Evolutionary conservation across 2,329 filamentous ascomycete species (phyloP).

Genomic region (Ascosphaera pollenicola): DNA sequence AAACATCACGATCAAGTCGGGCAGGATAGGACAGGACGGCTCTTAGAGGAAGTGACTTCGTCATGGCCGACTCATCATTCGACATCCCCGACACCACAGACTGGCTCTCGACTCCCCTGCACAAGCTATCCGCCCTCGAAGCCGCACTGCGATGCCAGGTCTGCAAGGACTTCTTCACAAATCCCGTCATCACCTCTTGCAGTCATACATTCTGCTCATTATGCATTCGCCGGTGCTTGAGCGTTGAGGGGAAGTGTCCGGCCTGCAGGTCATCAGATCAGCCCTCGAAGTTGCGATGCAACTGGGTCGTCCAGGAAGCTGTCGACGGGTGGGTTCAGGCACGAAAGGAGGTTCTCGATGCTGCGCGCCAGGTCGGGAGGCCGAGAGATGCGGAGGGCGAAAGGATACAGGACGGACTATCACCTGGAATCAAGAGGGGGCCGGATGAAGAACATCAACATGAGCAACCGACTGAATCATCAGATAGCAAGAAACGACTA

Average conservation of each 20-base stretch:
- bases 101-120: conserved; percentile 26
- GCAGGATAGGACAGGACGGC: too few species aligned
- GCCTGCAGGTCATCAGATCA: conserved; percentile 60
- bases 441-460: too few species aligned
- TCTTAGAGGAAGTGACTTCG: not conserved
- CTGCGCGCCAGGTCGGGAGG: conserved; percentile 29
- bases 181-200: conserved; percentile 87
- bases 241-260: conserved; percentile 68
- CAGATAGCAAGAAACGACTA: not conserved
- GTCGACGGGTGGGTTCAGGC: conserved; percentile 55
- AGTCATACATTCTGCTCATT: conserved; percentile 92
- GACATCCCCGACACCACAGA: conserved; percentile 22
- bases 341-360: conserved; percentile 37
- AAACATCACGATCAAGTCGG: too few species aligned
- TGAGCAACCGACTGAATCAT: not conserved
- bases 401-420: not conserved
- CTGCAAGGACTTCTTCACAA: conserved; percentile 93
- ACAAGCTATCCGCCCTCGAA: conserved; percentile 36
- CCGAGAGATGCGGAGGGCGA: not conserved
- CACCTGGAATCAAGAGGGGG: not conserved
- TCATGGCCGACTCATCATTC: not conserved
- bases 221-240: conserved; percentile 74
- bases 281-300: conserved; percentile 62
- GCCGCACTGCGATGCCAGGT: conserved; percentile 80
- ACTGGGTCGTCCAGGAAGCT: conserved; percentile 66